These are phyloP conservation scores for Perkinsus olseni DNA, from an alignment of 169 alveolate species.

Conservation along the genomic window DNA sequence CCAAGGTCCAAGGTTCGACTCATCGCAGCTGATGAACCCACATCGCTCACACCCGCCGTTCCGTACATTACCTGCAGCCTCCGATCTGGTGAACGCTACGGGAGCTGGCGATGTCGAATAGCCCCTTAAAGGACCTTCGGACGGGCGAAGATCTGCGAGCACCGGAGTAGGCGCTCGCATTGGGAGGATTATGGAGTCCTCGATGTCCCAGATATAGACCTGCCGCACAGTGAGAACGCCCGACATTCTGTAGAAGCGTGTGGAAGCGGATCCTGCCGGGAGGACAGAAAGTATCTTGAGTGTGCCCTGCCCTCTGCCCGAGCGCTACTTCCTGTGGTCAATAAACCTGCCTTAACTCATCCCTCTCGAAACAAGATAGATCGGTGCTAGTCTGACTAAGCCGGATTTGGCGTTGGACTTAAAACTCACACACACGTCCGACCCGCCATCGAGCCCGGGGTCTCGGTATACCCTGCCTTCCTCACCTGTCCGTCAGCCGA, in stretches of 20 bases:
- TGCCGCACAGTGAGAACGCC: too few relatives aligned
- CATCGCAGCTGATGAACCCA: background rate
- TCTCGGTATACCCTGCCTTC: background rate
- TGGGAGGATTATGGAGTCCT: background rate
- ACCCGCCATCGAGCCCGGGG: too few relatives aligned
- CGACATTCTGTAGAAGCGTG: too few relatives aligned
- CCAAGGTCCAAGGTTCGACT: background rate
- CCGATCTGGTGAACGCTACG: background rate
- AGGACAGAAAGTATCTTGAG: too few relatives aligned
- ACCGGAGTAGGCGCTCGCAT: background rate
- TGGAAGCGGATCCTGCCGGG: too few relatives aligned
- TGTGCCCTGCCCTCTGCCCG: too few relatives aligned
- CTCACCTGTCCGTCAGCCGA: background rate
- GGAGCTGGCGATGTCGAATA: background rate
- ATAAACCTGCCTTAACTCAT: too few relatives aligned
- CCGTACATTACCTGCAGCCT: background rate
- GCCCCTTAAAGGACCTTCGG: background rate
- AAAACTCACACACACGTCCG: too few relatives aligned
- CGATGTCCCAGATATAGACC: background rate
- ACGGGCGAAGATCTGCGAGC: background rate
- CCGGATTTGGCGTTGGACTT: too few relatives aligned
- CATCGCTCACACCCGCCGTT: background rate
- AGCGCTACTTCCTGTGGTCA: too few relatives aligned
- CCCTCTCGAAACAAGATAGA: too few relatives aligned
- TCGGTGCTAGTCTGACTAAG: background rate